Base-by-base conservation (phyloP, 805 yeast genomes). In the Lipomyces yamanashiensis region DNA sequence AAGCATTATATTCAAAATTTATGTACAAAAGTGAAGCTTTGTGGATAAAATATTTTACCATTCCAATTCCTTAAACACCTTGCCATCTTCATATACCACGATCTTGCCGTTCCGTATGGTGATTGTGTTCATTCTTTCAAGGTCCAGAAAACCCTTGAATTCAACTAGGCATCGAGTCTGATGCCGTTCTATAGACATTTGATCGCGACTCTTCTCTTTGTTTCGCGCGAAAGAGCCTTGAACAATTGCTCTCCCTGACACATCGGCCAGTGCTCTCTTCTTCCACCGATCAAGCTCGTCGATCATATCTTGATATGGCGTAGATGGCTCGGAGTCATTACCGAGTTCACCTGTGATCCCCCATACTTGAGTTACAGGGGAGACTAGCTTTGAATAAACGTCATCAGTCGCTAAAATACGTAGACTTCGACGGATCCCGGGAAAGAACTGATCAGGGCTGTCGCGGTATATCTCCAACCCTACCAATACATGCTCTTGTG, bases 71-170 rank as follows among this genome's bases (percentile, higher is more conserved):
- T 33, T 52, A 12, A 52, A 37, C 53, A 53, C 60, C 36, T 44
- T 47, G 10, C 33, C 67, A n/a, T 55, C 54, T 44, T 59, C 61
- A 41, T 45, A 62, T 15, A 64, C 39, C n/a, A 34, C 34, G 17
- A 59, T 48, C 19, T 51, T 59, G 39, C 69, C 69, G 13, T 51
- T 39, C 37, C 57, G 63, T 28, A 66, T 64, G 12, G 53, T 58
- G 2, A 66, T 62, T 2, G 68, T 15, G 40, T 66, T 66, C 64
- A 63, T 58, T 15, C 67, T 47, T 6, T 63, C 64, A 10, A 58
- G 43, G 54, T 66, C 69, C 55, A 66, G n/a, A 37, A 55, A 66
- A 5, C 69, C 69, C 36, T 48, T 49, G 37, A 66, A 66, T 36
- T 44, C 23, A 19, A 66, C 64, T 21, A 63, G 47, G 41, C 62